Evolutionary conservation across 345 rosid species (phyloP).

Genomic region (Populus nigra): DNA sequence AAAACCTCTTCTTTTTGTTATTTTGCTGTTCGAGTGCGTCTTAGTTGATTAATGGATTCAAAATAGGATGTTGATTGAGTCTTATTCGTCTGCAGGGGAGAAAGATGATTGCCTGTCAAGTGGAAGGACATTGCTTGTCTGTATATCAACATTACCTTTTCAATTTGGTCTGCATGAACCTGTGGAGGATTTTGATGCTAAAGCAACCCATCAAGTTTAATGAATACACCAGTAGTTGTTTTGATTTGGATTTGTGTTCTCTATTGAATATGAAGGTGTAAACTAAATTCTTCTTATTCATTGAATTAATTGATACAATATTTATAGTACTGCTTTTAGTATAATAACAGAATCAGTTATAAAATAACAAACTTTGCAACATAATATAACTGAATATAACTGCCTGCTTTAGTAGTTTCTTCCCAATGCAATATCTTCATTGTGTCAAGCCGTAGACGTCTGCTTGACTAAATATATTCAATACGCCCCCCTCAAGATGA

Average conservation of each 20-base stretch:
- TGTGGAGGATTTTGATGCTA: constrained; percentile 26
- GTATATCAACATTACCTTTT: constrained; percentile 49
- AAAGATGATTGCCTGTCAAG: constrained; percentile 16
- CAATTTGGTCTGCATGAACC: constrained; percentile 33
- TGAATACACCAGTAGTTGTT: background rate
- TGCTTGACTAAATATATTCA: too few species aligned
- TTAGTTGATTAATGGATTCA: background rate
- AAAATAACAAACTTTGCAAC: too few species aligned
- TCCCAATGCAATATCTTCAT: too few species aligned
- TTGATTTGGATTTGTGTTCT: background rate
- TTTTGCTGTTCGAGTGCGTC: background rate
- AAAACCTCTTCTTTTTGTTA: background rate
- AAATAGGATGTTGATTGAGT: background rate
- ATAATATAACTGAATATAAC: too few species aligned
- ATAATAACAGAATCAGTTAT: too few species aligned
- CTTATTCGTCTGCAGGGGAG: constrained; percentile 23
- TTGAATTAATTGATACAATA: too few species aligned
- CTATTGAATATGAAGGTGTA: too few species aligned
- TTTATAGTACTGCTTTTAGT: too few species aligned
- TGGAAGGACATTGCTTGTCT: constrained; percentile 47
- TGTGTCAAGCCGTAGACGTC: too few species aligned
- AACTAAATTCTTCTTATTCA: too few species aligned
- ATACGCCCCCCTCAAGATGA: too few species aligned
- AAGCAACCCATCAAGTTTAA: constrained; percentile 54
- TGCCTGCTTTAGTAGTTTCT: too few species aligned